Percentiles rank a stretch among this genome's conserved stretches.
These are phyloP conservation scores for Kazachstania sp. DNA, from an alignment of 1,139 yeast genomes.

Conservation along the genomic window DNA sequence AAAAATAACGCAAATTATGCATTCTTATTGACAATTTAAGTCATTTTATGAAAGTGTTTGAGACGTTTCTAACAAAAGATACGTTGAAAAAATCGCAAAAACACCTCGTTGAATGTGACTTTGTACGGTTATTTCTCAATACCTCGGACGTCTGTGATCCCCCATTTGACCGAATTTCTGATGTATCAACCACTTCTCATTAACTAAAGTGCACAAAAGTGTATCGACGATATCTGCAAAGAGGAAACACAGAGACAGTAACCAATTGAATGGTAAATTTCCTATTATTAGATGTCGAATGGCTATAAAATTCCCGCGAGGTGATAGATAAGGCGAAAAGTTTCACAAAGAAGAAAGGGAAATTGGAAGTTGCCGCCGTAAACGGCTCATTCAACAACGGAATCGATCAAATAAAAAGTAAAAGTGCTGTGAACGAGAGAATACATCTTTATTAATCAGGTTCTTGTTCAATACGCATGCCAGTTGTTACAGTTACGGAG, in stretches of 20 bases:
- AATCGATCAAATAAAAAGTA: not conserved
- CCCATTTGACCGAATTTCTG: not conserved
- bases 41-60: not conserved
- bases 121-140: not conserved
- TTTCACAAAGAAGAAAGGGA: not conserved
- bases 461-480: no score
- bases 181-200: no score
- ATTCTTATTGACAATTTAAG: not conserved
- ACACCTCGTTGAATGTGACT: not conserved
- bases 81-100: not conserved
- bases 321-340: not conserved
- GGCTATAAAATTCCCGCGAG: not conserved
- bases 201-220: no score
- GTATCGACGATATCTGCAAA: not conserved
- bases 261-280: not conserved
- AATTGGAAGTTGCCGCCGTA: not conserved
- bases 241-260: not conserved
- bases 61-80: no score
- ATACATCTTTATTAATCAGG: no score
- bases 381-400: not conserved
- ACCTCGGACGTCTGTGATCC: slow-evolving; percentile 2
- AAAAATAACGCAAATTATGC: slow-evolving; percentile 2
- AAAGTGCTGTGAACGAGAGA: no score
- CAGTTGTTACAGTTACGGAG: no score
- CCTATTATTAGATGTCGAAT: not conserved